Conservation (phyloP, 345 rosid genomes). For the Dimocarpus longan region DNA sequence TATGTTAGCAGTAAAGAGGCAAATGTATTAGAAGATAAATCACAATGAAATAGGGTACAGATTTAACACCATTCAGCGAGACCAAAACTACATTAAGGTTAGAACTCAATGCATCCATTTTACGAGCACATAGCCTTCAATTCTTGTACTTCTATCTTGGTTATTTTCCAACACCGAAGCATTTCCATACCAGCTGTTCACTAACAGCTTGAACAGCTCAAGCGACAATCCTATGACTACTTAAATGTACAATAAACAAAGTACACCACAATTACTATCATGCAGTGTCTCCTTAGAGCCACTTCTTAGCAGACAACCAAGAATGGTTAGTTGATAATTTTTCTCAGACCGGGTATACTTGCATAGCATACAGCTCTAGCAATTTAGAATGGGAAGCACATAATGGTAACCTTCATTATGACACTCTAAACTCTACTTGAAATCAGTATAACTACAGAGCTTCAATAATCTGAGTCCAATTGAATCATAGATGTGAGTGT, state of each 20-base stretch:
- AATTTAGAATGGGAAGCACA: background rate
- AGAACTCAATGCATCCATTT: background rate
- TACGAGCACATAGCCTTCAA: background rate
- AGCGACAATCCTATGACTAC: background rate
- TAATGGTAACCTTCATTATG: background rate
- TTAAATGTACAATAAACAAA: background rate
- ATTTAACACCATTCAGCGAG: background rate
- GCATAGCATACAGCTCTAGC: background rate
- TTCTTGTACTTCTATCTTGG: background rate
- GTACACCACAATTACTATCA: background rate
- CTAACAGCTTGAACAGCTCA: background rate
- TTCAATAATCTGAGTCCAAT: background rate
- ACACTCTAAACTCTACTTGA: background rate
- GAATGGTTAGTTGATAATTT: background rate
- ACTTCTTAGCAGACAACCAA: background rate
- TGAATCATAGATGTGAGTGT: background rate
- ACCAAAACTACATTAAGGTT: constrained; percentile 1
- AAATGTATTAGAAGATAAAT: background rate
- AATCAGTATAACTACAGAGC: background rate
- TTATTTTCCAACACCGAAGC: background rate
- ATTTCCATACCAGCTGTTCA: background rate
- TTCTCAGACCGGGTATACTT: background rate
- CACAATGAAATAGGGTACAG: background rate
- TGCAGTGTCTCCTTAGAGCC: background rate
- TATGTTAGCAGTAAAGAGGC: background rate